Evolutionary conservation across 2,329 filamentous ascomycete genomes (phyloP).

Genomic region (Aschersonia sp.): DNA sequence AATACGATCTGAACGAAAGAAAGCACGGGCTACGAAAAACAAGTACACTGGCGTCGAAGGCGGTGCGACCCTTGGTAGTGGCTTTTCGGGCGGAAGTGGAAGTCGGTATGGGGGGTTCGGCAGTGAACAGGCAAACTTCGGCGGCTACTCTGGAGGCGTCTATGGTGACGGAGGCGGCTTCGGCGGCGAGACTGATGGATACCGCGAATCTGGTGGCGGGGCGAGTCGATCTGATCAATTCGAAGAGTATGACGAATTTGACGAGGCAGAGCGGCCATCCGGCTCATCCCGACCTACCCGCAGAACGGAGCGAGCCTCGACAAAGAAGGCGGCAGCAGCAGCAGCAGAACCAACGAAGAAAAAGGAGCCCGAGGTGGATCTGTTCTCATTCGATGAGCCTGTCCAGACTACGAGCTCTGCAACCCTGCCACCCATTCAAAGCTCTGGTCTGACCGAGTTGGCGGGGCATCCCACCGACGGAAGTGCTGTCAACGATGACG

Average conservation of each 20-base stretch:
- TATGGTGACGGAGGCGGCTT: slow-evolving; percentile 92
- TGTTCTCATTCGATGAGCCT: slow-evolving; percentile 84
- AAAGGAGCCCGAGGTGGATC: slow-evolving; percentile 78
- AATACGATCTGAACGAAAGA: slow-evolving; percentile 73
- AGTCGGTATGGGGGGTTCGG: slow-evolving; percentile 82
- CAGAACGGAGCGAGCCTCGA: slow-evolving; percentile 15
- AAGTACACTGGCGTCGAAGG: slow-evolving; percentile 95
- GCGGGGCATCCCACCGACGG: slow-evolving; percentile 9
- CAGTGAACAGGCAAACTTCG: slow-evolving; percentile 64
- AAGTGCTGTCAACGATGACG: slow-evolving; percentile 44
- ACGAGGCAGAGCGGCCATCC: slow-evolving; percentile 48
- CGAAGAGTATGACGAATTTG: slow-evolving; percentile 94
- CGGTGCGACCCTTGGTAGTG: slow-evolving; percentile 46
- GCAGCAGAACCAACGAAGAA: slow-evolving; percentile 54
- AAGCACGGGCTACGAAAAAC: slow-evolving; percentile 75
- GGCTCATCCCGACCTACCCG: slow-evolving; percentile 28
- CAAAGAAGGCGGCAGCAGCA: slow-evolving; percentile 27
- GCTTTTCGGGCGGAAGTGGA: slow-evolving; percentile 26
- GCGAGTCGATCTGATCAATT: slow-evolving; percentile 71
- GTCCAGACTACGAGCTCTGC: slow-evolving; percentile 26
- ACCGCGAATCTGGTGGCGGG: slow-evolving; percentile 88
- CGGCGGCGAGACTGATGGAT: slow-evolving; percentile 52
- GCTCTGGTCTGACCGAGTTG: slow-evolving; percentile 28
- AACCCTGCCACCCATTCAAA: slow-evolving; percentile 28
- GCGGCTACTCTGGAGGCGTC: slow-evolving; percentile 55